Conservation (phyloP, 2,329 filamentous ascomycete species). For the Exophiala mesophila region DNA sequence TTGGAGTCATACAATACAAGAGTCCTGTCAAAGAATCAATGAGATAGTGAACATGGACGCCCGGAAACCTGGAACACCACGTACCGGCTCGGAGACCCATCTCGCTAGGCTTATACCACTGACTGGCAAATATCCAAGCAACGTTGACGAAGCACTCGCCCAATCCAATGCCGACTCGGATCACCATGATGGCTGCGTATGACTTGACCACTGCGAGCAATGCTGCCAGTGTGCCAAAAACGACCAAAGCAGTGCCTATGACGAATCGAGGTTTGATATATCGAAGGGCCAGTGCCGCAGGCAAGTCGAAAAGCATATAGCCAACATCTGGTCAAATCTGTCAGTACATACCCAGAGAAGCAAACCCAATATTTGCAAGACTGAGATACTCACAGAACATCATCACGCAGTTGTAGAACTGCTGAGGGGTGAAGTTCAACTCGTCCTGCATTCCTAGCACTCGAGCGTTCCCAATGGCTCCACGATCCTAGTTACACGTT, state of each 20-base stretch:
- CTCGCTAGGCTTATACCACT: slow-evolving; percentile 9
- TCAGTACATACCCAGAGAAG: no score
- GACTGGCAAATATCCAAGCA: slow-evolving; percentile 3
- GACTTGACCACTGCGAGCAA: slow-evolving; percentile 3
- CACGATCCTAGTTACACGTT: slow-evolving; percentile 6
- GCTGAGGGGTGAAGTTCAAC: slow-evolving; percentile 1
- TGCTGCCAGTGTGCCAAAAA: slow-evolving; percentile 8
- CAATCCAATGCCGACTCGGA: slow-evolving; percentile 7
- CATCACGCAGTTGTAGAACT: slow-evolving; percentile 15
- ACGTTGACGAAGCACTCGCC: slow-evolving; percentile 9
- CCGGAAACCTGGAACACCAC: background rate
- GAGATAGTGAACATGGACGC: no score
- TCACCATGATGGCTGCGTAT: slow-evolving; percentile 8
- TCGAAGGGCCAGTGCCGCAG: slow-evolving; percentile 4
- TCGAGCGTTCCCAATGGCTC: slow-evolving; percentile 7
- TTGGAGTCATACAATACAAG: no score
- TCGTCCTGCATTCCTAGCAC: slow-evolving; percentile 8
- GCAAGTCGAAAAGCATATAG: slow-evolving; percentile 12
- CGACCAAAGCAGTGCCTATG: slow-evolving; percentile 6
- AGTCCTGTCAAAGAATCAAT: no score
- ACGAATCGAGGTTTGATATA: slow-evolving; percentile 5
- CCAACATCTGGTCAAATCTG: slow-evolving; percentile 3
- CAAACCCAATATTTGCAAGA: background rate
- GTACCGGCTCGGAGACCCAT: slow-evolving; percentile 3
- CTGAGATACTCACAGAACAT: slow-evolving; percentile 9